Evolutionary conservation across 768 basidiomycete species (phyloP).

Genomic region (Floccularia luteovirens): DNA sequence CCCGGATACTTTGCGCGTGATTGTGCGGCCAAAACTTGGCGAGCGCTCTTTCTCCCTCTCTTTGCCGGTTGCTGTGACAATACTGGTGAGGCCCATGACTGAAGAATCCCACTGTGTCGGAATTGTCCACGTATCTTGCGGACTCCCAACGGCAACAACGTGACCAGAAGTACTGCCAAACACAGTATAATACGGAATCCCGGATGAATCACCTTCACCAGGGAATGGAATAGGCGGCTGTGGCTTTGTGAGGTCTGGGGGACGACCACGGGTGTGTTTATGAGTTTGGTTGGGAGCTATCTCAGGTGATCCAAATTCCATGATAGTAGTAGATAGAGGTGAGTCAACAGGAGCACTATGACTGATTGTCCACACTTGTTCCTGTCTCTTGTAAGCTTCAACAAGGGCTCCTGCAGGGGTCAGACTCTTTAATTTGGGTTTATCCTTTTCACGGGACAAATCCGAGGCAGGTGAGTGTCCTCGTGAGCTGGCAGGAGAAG

Average conservation of each 20-base stretch:
- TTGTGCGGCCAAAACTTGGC: constrained; percentile 4
- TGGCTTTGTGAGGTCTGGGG: too few relatives aligned
- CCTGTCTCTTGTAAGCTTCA: constrained; percentile 40
- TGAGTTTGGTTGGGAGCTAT: constrained; percentile 18
- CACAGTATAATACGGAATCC: constrained; percentile 49
- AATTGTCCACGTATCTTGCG: constrained; percentile 27
- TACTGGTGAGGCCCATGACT: background rate
- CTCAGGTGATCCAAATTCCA: too few relatives aligned
- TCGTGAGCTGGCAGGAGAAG: background rate
- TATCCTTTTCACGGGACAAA: background rate
- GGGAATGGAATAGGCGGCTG: background rate
- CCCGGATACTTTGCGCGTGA: constrained; percentile 28
- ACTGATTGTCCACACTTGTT: constrained; percentile 13
- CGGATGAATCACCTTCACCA: constrained; percentile 8
- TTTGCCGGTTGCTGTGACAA: constrained; percentile 1
- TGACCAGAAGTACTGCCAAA: constrained; percentile 39
- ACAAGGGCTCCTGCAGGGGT: constrained; percentile 40
- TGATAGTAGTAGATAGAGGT: too few relatives aligned
- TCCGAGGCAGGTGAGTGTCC: background rate
- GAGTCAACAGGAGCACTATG: too few relatives aligned
- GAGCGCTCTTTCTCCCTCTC: constrained; percentile 6
- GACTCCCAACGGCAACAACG: constrained; percentile 34
- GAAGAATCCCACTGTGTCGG: constrained; percentile 5
- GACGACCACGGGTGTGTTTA: constrained; percentile 13
- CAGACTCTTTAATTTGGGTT: constrained; percentile 12